Percentiles rank a stretch among this genome's conserved stretches.
Evolutionary conservation across 2,329 filamentous ascomycete genomes (phyloP).

Genomic region (Talaromyces islandicus): DNA sequence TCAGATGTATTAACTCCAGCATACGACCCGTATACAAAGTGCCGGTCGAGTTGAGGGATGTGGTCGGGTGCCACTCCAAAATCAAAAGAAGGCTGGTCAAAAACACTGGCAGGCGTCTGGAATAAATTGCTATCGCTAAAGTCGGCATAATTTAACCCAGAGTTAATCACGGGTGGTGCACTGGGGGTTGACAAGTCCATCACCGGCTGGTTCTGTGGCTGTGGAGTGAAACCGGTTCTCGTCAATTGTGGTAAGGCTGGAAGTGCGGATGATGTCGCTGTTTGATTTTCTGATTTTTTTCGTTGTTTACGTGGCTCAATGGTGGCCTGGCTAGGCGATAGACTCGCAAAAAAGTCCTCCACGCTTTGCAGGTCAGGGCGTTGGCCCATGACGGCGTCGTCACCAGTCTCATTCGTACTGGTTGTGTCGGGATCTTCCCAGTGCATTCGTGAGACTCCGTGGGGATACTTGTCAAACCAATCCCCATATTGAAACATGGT

Average conservation of each 20-base stretch:
- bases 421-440: slow-evolving; percentile 68
- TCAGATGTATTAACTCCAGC: slow-evolving; percentile 45
- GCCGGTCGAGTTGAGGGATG: slow-evolving; percentile 66
- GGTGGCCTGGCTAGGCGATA: slow-evolving; percentile 49
- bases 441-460: slow-evolving; percentile 79
- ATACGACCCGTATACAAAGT: slow-evolving; percentile 71
- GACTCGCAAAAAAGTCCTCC: slow-evolving; percentile 83
- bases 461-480: slow-evolving; percentile 93
- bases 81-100: slow-evolving; percentile 29
- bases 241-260: slow-evolving; percentile 13
- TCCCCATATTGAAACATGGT: slow-evolving; percentile 91
- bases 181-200: slow-evolving; percentile 21
- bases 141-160: slow-evolving; percentile 17
- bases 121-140: slow-evolving; percentile 13
- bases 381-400: slow-evolving; percentile 84
- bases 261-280: neutral
- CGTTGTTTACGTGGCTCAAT: slow-evolving; percentile 6
- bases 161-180: slow-evolving; percentile 11
- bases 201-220: slow-evolving; percentile 24
- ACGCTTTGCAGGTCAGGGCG: slow-evolving; percentile 88
- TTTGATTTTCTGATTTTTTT: slow-evolving; percentile 3
- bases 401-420: slow-evolving; percentile 67
- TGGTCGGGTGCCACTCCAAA: slow-evolving; percentile 34
- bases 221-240: slow-evolving; percentile 13
- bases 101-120: slow-evolving; percentile 18